Base-by-base conservation (phyloP, 345 rosid species). In the Ailanthus altissimus region DNA sequence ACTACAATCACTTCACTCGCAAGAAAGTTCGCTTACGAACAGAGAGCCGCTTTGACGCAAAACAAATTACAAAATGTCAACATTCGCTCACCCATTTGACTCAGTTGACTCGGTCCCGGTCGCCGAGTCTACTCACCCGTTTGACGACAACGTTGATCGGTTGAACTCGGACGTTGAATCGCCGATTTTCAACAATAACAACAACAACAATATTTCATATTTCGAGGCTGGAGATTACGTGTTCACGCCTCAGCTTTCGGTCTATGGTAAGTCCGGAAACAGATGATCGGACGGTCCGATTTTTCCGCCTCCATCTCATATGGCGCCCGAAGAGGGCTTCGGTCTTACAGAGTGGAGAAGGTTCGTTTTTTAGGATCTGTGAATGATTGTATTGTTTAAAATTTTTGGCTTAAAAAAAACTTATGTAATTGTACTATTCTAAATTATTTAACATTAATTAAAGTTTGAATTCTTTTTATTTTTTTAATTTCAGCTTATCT, bases 321-420 rank as follows among this genome's bases (percentile, higher is more conserved):
- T 89, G 91, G 86, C 25, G 58, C 81, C 84, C 0, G 94, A 89
- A 77, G 93, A 89, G 67, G 94, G 93, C 23, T 42, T 80, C 54
- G 89, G 92, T 73, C 87, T 92, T 38, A 82, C 87, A 75, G 95
- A 94, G 74, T 94, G 97, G 98, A 86, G 97, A 87, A 90, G 95
- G 98, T 94, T 50, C 4, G 0, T 38, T 62, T n/a, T 32, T 32
- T 32, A 32, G 67, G 77, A 78, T 88, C 69, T 74, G 62, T 38
- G 28, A 8, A 3, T 32, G 38, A 11, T 40, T 45, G 12, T 62
- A 58, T n/a, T 47, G 25, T 70, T 66, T 38, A 4, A 28, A 12
- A 1, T 25, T 23, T 54, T 28, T 13, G 36, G 20, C 36, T 62
- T 67, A 5, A n/a, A 54, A 18, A 5, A 20, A 54, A 6, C 2